These are phyloP conservation scores for Haberlea rhodopensis DNA, from an alignment of 257 asterid genomes.

Conservation along the genomic window DNA sequence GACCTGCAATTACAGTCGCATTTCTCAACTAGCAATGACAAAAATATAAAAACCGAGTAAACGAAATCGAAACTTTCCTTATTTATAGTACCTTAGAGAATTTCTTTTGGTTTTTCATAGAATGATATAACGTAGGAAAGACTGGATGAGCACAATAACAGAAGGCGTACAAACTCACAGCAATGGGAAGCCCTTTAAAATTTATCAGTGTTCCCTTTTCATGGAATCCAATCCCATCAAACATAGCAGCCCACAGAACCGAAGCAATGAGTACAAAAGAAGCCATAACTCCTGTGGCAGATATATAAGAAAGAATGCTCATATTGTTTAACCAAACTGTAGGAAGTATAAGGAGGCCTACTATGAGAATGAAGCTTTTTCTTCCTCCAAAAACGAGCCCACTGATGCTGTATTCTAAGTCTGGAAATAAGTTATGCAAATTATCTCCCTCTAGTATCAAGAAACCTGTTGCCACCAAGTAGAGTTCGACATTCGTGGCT, in stretches of 20 bases:
- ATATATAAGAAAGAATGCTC: conserved; percentile 72
- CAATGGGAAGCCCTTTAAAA: conserved; percentile 60
- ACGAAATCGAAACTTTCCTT: background rate
- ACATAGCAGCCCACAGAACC: conserved; percentile 57
- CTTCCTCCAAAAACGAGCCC: conserved; percentile 50
- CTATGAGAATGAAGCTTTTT: conserved; percentile 46
- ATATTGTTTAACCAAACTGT: conserved; percentile 67
- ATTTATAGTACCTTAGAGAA: conserved; percentile 67
- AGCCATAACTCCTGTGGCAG: conserved; percentile 79
- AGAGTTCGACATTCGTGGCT: conserved; percentile 67
- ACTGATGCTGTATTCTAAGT: conserved; percentile 27
- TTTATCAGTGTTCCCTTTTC: conserved; percentile 42
- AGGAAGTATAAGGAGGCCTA: conserved; percentile 64
- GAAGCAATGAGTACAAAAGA: conserved; percentile 63
- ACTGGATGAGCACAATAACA: conserved; percentile 97
- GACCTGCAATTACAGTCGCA: conserved; percentile 48
- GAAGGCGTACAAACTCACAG: conserved; percentile 74
- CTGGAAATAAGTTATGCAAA: conserved; percentile 47
- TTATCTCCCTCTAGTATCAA: conserved; percentile 87
- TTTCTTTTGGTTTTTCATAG: conserved; percentile 68
- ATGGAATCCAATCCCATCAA: conserved; percentile 61
- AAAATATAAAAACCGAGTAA: background rate
- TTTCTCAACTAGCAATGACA: background rate
- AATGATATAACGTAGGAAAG: conserved; percentile 79
- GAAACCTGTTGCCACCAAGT: conserved; percentile 85